Evolutionary conservation across 2,329 filamentous ascomycete genomes (phyloP).

Genomic region (Hypoxylon rubiginosum): DNA sequence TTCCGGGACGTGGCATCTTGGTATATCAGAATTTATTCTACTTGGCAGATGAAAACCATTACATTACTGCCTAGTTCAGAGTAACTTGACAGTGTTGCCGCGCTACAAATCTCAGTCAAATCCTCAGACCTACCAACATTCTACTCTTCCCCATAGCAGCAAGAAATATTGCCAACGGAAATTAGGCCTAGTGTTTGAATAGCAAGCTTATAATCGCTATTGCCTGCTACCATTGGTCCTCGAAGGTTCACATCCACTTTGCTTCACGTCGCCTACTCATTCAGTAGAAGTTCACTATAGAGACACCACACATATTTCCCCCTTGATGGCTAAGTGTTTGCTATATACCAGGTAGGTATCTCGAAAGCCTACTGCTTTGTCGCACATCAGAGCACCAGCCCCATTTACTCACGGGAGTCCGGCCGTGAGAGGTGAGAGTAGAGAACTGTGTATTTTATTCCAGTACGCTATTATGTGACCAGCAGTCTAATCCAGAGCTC

Average conservation of each 20-base stretch:
- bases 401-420: neutral
- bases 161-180: no score
- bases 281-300: no score
- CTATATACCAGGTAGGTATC: neutral
- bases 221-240: no score
- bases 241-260: no score
- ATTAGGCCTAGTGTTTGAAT: no score
- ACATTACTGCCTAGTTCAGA: neutral
- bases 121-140: no score
- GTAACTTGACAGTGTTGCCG: neutral
- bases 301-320: no score
- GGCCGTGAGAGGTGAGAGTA: conserved; percentile 3
- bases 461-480: conserved; percentile 3
- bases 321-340: no score
- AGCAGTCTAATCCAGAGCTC: conserved; percentile 18
- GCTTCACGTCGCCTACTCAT: no score
- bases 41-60: neutral
- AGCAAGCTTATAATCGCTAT: no score
- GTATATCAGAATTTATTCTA: neutral
- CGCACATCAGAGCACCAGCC: no score
- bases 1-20: neutral
- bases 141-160: no score
- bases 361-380: neutral
- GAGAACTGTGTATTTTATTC: conserved; percentile 13
- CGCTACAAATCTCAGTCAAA: neutral